Conservation (phyloP, 441 rosid species). For the Dalechampia spathulata region DNA sequence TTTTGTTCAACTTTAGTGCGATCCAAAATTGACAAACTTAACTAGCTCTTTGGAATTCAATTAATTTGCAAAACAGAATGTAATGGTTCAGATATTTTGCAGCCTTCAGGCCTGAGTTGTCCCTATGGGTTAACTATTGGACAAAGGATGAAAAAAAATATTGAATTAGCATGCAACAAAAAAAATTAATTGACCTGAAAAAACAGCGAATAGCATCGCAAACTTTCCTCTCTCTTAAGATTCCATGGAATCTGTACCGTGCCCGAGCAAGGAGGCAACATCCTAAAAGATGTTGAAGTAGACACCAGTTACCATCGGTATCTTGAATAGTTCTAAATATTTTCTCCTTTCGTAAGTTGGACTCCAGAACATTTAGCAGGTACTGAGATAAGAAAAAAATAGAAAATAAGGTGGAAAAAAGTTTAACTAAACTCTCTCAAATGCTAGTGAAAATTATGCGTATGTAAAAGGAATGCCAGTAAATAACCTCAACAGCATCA, state of each 20-base stretch:
- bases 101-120: neutral
- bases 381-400: constrained; percentile 30
- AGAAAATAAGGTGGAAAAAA: constrained; percentile 2
- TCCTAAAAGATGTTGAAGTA: constrained; percentile 91
- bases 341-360: constrained; percentile 65
- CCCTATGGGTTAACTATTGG: neutral
- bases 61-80: neutral
- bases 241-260: constrained; percentile 49
- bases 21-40: too few species aligned
- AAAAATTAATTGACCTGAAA: constrained; percentile 48
- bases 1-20: neutral
- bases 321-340: constrained; percentile 71
- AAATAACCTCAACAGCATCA: constrained; percentile 81
- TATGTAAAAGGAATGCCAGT: constrained; percentile 8
- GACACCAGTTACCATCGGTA: constrained; percentile 70
- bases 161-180: neutral
- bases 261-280: constrained; percentile 90
- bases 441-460: constrained; percentile 7
- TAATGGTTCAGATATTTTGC: neutral
- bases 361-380: constrained; percentile 66
- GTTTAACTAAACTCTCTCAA: constrained; percentile 17
- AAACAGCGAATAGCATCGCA: constrained; percentile 81
- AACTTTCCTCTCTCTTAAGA: constrained; percentile 63
- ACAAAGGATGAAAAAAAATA: neutral
- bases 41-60: too few species aligned